Evolutionary conservation across 345 rosid genomes (phyloP).

Genomic region (Syzygium grande): DNA sequence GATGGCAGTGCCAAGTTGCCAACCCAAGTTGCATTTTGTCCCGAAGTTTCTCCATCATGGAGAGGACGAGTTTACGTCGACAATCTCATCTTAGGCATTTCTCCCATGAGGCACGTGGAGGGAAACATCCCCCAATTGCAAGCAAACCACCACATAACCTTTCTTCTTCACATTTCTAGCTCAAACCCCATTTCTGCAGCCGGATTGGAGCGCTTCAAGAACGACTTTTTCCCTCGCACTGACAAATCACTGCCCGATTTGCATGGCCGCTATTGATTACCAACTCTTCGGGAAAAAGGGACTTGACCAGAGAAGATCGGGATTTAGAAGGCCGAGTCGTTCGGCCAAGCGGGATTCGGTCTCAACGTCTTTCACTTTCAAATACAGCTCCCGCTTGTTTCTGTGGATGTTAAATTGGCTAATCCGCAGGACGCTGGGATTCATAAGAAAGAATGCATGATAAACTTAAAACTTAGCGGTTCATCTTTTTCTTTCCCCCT

Average conservation of each 20-base stretch:
- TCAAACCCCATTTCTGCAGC: not conserved
- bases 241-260: not conserved
- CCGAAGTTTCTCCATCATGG: not conserved
- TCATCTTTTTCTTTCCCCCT: not conserved
- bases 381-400: not conserved
- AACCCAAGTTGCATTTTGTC: not conserved
- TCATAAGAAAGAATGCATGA: not conserved
- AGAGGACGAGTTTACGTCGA: not conserved
- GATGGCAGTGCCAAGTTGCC: not conserved
- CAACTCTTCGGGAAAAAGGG: not conserved
- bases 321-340: not conserved
- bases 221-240: not conserved
- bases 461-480: accelerated
- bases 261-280: not conserved
- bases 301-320: not conserved
- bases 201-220: not conserved
- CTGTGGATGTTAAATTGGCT: not conserved
- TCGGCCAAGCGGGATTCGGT: not conserved
- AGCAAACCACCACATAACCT: not conserved
- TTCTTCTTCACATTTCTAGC: not conserved
- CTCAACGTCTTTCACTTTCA: not conserved
- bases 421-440: not conserved
- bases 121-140: not conserved
- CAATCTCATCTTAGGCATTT: no score
- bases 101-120: no score